Conservation (phyloP, 208 protist species). For the Porcisia deanei region DNA sequence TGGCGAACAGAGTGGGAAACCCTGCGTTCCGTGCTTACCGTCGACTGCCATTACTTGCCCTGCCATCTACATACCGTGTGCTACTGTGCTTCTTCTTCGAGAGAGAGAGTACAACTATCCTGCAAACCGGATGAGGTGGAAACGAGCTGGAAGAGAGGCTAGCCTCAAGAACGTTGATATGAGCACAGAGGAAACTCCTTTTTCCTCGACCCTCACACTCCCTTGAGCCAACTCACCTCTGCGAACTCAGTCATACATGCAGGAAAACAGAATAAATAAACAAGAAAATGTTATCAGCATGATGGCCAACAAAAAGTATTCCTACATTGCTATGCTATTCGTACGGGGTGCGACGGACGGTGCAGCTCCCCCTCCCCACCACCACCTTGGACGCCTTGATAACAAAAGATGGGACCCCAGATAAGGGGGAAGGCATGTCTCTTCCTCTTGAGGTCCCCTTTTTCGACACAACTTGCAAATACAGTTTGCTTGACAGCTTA, state of each 20-base stretch:
- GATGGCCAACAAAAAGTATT: constrained; percentile 12
- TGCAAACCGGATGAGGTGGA: constrained; percentile 1
- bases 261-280: constrained; percentile 18
- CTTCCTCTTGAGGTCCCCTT: not conserved
- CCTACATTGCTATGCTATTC: constrained; percentile 29
- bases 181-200: not conserved
- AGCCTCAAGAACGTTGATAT: not conserved
- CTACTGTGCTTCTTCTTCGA: not conserved
- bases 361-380: not conserved
- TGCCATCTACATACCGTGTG: not conserved
- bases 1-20: not conserved
- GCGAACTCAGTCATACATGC: not conserved
- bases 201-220: not conserved
- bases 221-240: not conserved
- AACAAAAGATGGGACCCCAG: constrained; percentile 13
- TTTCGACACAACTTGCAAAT: constrained; percentile 1
- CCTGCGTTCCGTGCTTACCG: not conserved
- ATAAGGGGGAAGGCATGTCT: constrained; percentile 4
- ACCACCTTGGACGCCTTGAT: not conserved
- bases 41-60: not conserved
- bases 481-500: constrained; percentile 21
- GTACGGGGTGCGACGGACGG: constrained; percentile 2
- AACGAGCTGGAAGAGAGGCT: not conserved
- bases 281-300: not conserved
- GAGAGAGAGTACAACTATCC: not conserved